Percentiles rank a stretch among this genome's conserved stretches.
Conservation (phyloP, 108 stramenopile genomes). For the Mediolabrus comicus region DNA sequence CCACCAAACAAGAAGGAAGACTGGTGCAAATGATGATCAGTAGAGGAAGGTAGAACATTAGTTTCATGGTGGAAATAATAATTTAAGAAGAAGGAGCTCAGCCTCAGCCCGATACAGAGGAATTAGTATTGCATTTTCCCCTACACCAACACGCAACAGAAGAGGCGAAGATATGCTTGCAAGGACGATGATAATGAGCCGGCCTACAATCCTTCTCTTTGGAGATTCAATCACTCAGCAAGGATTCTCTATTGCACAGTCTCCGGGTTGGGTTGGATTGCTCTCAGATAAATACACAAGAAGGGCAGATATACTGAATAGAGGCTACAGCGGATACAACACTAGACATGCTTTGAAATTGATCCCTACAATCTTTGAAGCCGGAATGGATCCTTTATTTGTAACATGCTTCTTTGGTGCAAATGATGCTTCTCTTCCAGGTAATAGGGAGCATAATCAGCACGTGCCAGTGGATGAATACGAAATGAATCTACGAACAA, state of each 20-base stretch:
- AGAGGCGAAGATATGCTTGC: too few species aligned
- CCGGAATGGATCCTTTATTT: constrained; percentile 1
- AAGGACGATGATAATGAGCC: constrained; percentile 4
- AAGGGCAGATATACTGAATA: constrained; percentile 75
- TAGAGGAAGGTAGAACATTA: neutral
- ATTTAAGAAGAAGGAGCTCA: too few species aligned
- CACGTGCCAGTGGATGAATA: constrained; percentile 70
- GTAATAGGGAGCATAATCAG: constrained; percentile 48
- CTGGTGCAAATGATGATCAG: neutral
- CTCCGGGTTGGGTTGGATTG: constrained; percentile 59
- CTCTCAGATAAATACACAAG: constrained; percentile 64
- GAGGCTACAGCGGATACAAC: constrained; percentile 75
- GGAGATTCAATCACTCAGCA: constrained; percentile 79
- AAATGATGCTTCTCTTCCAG: constrained; percentile 64
- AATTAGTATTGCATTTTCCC: too few species aligned
- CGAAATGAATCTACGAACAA: constrained; percentile 49
- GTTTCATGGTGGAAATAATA: too few species aligned
- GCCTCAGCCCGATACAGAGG: too few species aligned
- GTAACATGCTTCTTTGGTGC: constrained; percentile 72
- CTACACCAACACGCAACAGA: too few species aligned
- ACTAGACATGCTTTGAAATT: constrained; percentile 38
- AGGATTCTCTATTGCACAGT: constrained; percentile 11
- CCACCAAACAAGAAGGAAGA: neutral
- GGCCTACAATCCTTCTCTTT: constrained; percentile 47
- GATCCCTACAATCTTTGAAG: constrained; percentile 12